Evolutionary conservation across 2,329 filamentous ascomycete genomes (phyloP).

Genomic region (Alternaria sp.): DNA sequence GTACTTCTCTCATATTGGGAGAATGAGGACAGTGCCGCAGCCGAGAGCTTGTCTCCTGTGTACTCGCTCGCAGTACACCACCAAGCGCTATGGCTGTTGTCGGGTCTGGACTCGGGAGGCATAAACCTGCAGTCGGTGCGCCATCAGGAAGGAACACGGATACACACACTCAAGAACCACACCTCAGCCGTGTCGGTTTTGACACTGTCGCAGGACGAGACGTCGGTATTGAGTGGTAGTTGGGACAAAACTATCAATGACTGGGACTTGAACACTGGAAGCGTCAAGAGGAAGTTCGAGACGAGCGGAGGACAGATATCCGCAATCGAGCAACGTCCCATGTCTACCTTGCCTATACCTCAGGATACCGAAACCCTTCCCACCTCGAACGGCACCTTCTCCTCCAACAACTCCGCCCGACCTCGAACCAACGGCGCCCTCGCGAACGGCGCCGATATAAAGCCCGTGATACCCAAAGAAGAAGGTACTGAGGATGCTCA

Average conservation of each 20-base stretch:
- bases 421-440: conserved; percentile 63
- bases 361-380: conserved; percentile 67
- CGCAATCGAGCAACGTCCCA: conserved; percentile 82
- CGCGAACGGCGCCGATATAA: conserved; percentile 46
- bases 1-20: conserved; percentile 98
- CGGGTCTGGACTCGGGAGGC: conserved; percentile 85
- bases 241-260: conserved; percentile 96
- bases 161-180: conserved; percentile 80
- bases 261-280: conserved; percentile 92
- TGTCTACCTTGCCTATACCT: conserved; percentile 76
- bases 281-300: conserved; percentile 75
- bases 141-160: conserved; percentile 92
- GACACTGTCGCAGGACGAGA: conserved; percentile 81
- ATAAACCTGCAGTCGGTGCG: conserved; percentile 94
- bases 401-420: conserved; percentile 72
- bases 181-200: conserved; percentile 91
- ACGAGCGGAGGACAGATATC: conserved; percentile 84
- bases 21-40: conserved; percentile 80
- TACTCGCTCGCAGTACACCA: conserved; percentile 94
- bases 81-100: conserved; percentile 87
- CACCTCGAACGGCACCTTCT: conserved; percentile 70
- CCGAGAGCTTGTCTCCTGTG: conserved; percentile 76
- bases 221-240: conserved; percentile 84
- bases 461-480: conserved; percentile 27
- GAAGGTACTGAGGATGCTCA: conserved; percentile 63